Conservation (phyloP, 2,329 filamentous ascomycete genomes). For the Akanthomyces muscarius region DNA sequence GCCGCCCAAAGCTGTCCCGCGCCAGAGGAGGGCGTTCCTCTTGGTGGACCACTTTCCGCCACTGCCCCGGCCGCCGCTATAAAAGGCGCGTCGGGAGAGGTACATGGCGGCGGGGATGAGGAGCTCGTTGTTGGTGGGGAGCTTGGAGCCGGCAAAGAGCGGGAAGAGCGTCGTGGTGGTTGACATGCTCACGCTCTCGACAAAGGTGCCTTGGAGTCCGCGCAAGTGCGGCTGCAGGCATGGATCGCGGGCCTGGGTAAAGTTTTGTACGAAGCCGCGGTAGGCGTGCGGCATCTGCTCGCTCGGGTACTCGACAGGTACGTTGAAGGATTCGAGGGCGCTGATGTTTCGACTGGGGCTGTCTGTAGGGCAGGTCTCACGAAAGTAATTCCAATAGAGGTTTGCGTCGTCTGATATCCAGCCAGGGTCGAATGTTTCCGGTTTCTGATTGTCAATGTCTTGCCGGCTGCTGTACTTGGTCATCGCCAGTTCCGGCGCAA, state of each 20-base stretch:
- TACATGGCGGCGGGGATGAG: slow-evolving; percentile 60
- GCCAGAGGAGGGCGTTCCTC: slow-evolving; percentile 48
- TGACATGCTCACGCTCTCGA: slow-evolving; percentile 46
- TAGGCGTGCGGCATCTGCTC: slow-evolving; percentile 23
- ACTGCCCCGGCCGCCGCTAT: slow-evolving; percentile 44
- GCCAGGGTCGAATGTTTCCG: slow-evolving; percentile 31
- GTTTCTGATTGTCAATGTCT: slow-evolving; percentile 22
- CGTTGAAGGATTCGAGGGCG: slow-evolving; percentile 28
- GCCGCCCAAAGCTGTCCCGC: slow-evolving; percentile 54
- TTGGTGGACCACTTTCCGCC: slow-evolving; percentile 52
- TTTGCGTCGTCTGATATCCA: slow-evolving; percentile 37
- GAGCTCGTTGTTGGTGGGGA: slow-evolving; percentile 57
- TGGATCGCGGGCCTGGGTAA: slow-evolving; percentile 50
- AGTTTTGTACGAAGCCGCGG: slow-evolving; percentile 51
- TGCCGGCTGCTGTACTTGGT: slow-evolving; percentile 34
- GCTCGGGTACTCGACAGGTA: slow-evolving; percentile 27
- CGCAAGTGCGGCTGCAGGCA: slow-evolving; percentile 50
- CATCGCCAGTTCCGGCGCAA: slow-evolving; percentile 39
- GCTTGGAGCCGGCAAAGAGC: slow-evolving; percentile 57
- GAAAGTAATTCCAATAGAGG: slow-evolving; percentile 48
- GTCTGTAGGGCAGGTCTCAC: slow-evolving; percentile 45
- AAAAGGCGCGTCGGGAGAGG: slow-evolving; percentile 47
- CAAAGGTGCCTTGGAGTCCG: slow-evolving; percentile 49
- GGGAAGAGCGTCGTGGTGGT: slow-evolving; percentile 51
- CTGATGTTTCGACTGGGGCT: slow-evolving; percentile 38